Base-by-base conservation (phyloP, 352 stramenopile genomes). In the Phytophthora melonis region DNA sequence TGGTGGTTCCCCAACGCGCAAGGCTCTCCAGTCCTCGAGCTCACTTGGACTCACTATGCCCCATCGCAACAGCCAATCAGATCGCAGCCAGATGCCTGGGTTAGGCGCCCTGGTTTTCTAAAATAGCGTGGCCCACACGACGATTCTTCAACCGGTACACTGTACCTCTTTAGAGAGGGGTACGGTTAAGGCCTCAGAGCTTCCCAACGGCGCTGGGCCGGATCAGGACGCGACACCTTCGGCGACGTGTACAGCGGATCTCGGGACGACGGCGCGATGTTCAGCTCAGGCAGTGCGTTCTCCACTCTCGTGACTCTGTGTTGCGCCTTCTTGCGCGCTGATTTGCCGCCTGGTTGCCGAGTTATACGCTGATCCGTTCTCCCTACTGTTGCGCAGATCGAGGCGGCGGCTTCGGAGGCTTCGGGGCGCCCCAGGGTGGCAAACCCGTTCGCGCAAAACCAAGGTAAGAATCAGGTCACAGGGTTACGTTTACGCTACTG, bases 1-100 rank as follows among this genome's bases (percentile, higher is more conserved):
- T 92, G 88, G 88, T 94, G 88, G 88, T 90, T 91, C 83, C 78
- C 83, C 79, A 91, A 85, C 84, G 84, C 79, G 66, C 83, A 89
- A 75, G 83, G 83, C 81, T 73, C 79, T 84, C 84, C 86, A 94
- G 84, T 91, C 81, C 80, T 88, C 72, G 32, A 47, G 19, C 18
- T 89, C 58, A 93, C 85, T 93, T 70, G 74, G 23, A 16, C 71
- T 84, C 75, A 91, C 63, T 95, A 95, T 93, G 18, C 47, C 0
- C 2, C 27, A 3, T n/a, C 21, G 41, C 55, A 5, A 25, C 21
- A 87, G 74, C 80, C 81, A 90, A 90, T 92, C 84, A 84, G 21
- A 63, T 27, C 8, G 36, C 39, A 63, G 21, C 11, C 2, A 11
- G 0, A 5, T 21, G 34, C 45, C 64, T 70, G 36, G 16, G 10